Evolutionary conservation across 2,329 filamentous ascomycete genomes (phyloP).

Genomic region (Alternaria brassicae): DNA sequence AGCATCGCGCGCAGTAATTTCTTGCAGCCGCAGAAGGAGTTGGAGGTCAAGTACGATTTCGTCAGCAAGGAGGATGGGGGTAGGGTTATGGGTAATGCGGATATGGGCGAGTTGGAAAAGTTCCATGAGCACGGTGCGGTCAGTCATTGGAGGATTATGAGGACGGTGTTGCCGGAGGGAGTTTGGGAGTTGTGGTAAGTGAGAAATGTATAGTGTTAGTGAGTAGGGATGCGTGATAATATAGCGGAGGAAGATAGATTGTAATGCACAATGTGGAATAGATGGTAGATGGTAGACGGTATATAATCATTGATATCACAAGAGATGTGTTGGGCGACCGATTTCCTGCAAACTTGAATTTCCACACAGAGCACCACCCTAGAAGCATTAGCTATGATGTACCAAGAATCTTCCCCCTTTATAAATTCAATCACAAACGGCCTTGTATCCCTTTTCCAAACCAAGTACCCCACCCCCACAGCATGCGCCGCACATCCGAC

Average conservation of each 20-base stretch:
- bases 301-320: neutral
- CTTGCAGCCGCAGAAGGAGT: constrained; percentile 75
- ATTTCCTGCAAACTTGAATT: neutral
- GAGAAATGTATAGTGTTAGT: neutral
- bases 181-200: constrained; percentile 87
- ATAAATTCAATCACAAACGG: no score
- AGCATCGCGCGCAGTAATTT: constrained; percentile 74
- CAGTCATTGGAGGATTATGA: constrained; percentile 93
- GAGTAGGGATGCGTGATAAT: neutral
- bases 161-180: constrained; percentile 74
- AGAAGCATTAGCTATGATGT: neutral
- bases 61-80: constrained; percentile 49
- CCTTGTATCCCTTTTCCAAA: no score
- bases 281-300: neutral
- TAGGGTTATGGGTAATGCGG: constrained; percentile 66
- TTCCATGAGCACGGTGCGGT: constrained; percentile 79
- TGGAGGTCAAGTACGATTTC: constrained; percentile 57
- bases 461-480: no score
- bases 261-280: neutral
- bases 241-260: neutral
- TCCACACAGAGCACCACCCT: no score
- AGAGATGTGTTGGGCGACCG: neutral
- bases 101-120: constrained; percentile 70
- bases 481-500: neutral
- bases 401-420: neutral